phyloP scores from a whole-genome alignment of 139 green algal species.

The Closterium sp. region DNA sequence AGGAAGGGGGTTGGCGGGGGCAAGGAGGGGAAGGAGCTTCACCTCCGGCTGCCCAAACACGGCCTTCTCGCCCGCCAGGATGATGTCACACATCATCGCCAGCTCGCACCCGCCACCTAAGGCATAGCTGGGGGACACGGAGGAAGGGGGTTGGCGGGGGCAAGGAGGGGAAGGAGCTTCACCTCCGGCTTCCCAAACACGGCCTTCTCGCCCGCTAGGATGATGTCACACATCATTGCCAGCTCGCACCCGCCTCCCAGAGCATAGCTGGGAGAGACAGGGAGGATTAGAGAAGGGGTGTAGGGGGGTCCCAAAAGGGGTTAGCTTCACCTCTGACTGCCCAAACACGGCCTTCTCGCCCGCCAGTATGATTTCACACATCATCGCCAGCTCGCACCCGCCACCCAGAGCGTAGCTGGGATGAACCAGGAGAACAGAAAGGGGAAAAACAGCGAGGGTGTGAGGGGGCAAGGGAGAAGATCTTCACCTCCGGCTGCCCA shows the following conservation, averaged over 20 bases:
- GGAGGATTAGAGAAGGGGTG: neutral
- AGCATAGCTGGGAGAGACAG: constrained; percentile 35
- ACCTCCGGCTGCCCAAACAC: constrained; percentile 71
- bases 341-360: constrained; percentile 65
- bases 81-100: constrained; percentile 75
- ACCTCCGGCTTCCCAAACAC: constrained; percentile 70
- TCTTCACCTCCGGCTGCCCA: constrained; percentile 61
- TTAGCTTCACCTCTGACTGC: constrained; percentile 66
- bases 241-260: constrained; percentile 75
- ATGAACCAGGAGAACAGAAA: too few relatives aligned
- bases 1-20: neutral
- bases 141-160: neutral
- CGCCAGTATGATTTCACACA: constrained; percentile 74
- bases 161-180: neutral
- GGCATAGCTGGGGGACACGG: constrained; percentile 32
- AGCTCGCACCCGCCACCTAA: constrained; percentile 66
- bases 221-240: constrained; percentile 75
- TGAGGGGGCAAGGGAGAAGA: too few relatives aligned
- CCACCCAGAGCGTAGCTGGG: constrained; percentile 62
- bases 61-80: constrained; percentile 67
- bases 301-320: too few relatives aligned
- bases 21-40: constrained; percentile 44
- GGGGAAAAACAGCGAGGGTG: neutral
- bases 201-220: constrained; percentile 65
- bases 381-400: constrained; percentile 65